Evolutionary conservation across 2,329 filamentous ascomycete genomes (phyloP).

Genomic region (Colletotrichum sublineola): DNA sequence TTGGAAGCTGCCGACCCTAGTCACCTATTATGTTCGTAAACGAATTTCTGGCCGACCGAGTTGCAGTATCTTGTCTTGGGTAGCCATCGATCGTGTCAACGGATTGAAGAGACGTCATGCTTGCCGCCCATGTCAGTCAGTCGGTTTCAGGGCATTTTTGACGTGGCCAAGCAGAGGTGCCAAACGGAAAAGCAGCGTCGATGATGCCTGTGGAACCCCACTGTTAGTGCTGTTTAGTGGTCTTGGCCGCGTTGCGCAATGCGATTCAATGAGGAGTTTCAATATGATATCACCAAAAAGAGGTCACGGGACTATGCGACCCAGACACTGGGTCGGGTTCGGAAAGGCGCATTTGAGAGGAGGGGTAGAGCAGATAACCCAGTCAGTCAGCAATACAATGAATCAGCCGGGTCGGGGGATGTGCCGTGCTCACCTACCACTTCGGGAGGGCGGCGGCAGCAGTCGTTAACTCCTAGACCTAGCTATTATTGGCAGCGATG

Average conservation of each 20-base stretch:
- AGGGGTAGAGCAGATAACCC: not conserved
- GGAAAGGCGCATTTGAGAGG: not conserved
- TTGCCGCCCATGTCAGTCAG: not conserved
- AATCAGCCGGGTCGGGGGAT: not conserved
- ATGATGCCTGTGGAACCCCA: conserved; percentile 15
- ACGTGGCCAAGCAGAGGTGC: not conserved
- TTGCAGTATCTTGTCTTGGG: not conserved
- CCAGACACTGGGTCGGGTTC: not conserved
- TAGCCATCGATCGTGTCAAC: conserved; percentile 5
- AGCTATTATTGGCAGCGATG: conserved; percentile 1
- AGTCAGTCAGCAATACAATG: conserved; percentile 12
- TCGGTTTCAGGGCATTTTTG: conserved; percentile 17
- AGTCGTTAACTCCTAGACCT: not conserved
- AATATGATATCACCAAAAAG: not conserved
- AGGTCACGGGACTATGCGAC: not conserved
- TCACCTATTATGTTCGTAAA: not conserved
- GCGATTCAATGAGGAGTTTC: conserved; percentile 14
- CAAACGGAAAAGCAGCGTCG: conserved; percentile 26
- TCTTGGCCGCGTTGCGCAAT: conserved; percentile 18
- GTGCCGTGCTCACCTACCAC: conserved; percentile 37
- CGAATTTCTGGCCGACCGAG: not conserved
- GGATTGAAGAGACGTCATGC: not conserved
- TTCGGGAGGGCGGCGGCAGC: conserved; percentile 12
- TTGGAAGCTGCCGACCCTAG: too few relatives aligned
- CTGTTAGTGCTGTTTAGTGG: not conserved